Percentiles rank a stretch among this genome's conserved stretches.
phyloP scores from a whole-genome alignment of 1,284 basidiomycete genomes.

The Kalmanozyma brasiliensis region DNA sequence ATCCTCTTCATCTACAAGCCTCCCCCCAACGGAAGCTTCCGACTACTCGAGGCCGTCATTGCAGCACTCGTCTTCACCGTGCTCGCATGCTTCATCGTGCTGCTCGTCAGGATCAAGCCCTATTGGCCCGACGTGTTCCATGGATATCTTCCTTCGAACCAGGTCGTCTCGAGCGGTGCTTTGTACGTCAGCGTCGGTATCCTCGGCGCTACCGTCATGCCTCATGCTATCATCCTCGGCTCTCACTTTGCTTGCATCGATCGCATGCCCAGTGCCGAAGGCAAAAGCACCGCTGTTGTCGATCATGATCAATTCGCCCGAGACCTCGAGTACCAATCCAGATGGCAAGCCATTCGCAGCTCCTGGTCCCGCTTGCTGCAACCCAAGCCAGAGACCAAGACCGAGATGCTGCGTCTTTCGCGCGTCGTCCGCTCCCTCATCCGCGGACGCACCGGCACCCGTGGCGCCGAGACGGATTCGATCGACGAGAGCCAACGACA shows the following conservation, averaged over 20 bases:
- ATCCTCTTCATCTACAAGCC: conserved; percentile 71
- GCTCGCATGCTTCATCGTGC: conserved; percentile 79
- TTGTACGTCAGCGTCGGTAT: conserved; percentile 80
- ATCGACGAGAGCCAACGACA: not conserved
- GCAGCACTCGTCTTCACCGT: conserved; percentile 71
- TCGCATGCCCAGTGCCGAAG: conserved; percentile 32
- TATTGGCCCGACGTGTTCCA: conserved; percentile 82
- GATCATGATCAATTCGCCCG: not conserved
- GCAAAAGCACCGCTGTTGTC: no score
- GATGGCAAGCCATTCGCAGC: conserved; percentile 14
- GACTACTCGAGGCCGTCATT: conserved; percentile 77
- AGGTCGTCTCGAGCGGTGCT: conserved; percentile 72
- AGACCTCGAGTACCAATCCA: conserved; percentile 4
- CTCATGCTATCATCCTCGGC: conserved; percentile 89
- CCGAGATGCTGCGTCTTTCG: conserved; percentile 19
- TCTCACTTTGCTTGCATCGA: conserved; percentile 72
- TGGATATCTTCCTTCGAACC: conserved; percentile 83
- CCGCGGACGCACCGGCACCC: conserved; percentile 4
- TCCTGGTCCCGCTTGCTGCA: conserved; percentile 12
- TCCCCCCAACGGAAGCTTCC: conserved; percentile 65
- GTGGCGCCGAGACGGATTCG: conserved; percentile 12
- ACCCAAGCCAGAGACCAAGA: conserved; percentile 16
- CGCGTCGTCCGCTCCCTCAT: conserved; percentile 26
- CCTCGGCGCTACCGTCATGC: conserved; percentile 76
- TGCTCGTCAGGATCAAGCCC: conserved; percentile 80